Conservation (phyloP, 164 flowering plant species). For the Chimonanthus salicifolius region DNA sequence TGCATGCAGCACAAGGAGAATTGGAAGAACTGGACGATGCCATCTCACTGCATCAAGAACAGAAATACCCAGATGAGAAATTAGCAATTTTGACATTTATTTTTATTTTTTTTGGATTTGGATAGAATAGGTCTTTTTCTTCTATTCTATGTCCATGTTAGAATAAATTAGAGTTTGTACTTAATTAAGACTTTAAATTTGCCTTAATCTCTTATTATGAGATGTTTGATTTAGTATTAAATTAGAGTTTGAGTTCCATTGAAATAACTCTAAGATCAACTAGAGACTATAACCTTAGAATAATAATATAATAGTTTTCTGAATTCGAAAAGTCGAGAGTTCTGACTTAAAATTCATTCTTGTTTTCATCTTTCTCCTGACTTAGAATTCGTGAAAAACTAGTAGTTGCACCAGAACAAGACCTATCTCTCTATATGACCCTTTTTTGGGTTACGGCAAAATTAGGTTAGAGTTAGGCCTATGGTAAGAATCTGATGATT, state of each 20-base stretch:
- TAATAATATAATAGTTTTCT: no score
- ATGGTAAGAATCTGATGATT: neutral
- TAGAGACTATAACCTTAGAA: no score
- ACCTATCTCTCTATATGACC: neutral
- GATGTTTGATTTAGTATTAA: no score
- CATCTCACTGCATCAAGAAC: conserved; percentile 25
- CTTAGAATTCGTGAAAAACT: neutral
- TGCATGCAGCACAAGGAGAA: conserved; percentile 80
- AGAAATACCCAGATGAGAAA: neutral
- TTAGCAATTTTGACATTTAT: neutral
- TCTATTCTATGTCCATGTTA: neutral
- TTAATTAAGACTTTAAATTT: no score
- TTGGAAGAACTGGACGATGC: conserved; percentile 49
- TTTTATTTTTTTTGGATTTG: neutral
- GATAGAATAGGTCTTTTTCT: conserved; percentile 4
- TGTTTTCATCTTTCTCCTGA: no score
- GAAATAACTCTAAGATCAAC: no score
- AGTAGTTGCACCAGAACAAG: neutral
- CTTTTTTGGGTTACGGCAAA: neutral
- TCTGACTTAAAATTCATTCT: no score
- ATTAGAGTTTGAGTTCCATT: no score
- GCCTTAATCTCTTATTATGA: no score
- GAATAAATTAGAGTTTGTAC: neutral
- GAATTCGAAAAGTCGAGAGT: no score
- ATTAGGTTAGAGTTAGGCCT: conserved; percentile 15